Evolutionary conservation across 1,284 basidiomycete genomes (phyloP), one percentile per base, ranked within the genome.

Genomic region (Ustilago lituana): DNA sequence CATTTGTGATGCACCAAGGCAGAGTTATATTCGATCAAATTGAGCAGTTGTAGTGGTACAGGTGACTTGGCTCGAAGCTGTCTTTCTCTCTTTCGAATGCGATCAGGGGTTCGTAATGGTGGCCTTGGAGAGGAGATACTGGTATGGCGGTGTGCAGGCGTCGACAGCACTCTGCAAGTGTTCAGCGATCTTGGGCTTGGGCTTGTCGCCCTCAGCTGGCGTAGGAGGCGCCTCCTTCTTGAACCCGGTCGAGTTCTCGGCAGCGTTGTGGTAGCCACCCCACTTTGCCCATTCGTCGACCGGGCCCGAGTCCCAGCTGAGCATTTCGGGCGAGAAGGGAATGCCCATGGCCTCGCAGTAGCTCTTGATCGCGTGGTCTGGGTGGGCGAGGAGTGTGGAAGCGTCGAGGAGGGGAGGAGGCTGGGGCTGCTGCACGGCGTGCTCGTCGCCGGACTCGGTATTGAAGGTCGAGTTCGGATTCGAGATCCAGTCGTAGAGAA

Each of bases 241-340:
- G 61, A 81, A 81, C 5, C 79, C 79, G 3, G 76, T 77, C 31
- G 64, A 70, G 22, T 78, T 71, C 32, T 81, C 70, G 17, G 79
- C 79, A 7, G 58, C 77, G 7, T 66, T 67, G 44, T 81, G 79
- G 62, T 77, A 81, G 4, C 66, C 68, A 23, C 73, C 74, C 79
- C 79, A 81, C 29, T 78, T 79, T 1, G 62, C 64, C 65, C 74
- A 81, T 29, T 76, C 76, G 40, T 76, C 72, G 22, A 79, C 76
- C 4, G 68, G 65, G 0, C 73, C 70, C n/a, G 66, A 54, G 40
- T 81, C 71, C 79, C 79, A 81, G 40, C 40, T 60, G 33, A 81
- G 66, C 79, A 81, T 81, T 11, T 53, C 43, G 3, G 49, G 53
- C 2, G 67, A 44, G 39, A 80, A 81, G 3, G 79, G 79, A 5